Percentiles rank a stretch among this genome's conserved stretches.
Conservation (phyloP, 2,329 filamentous ascomycete species). For the Rhynchosporium agropyri region DNA sequence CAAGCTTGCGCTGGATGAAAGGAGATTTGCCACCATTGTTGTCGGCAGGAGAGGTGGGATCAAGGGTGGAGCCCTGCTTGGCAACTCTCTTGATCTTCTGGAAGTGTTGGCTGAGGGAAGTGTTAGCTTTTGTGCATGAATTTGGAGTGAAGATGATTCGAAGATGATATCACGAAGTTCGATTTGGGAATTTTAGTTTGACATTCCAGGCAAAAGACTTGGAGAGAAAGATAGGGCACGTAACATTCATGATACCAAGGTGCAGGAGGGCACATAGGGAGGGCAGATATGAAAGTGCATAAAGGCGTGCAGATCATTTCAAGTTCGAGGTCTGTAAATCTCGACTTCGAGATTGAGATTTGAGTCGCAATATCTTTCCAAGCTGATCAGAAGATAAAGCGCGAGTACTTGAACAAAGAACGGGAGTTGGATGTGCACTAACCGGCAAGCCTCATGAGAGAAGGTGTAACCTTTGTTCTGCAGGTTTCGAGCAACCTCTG, state of each 20-base stretch:
- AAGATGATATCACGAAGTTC: neutral
- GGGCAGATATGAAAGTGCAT: neutral
- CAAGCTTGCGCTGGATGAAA: conserved; percentile 1
- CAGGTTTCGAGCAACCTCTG: conserved; percentile 31
- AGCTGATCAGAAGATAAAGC: neutral
- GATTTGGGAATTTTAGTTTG: neutral
- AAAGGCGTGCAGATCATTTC: neutral
- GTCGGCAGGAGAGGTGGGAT: neutral
- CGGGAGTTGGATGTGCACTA: conserved; percentile 23
- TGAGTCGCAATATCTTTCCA: neutral
- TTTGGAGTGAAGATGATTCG: neutral
- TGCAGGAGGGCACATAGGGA: neutral
- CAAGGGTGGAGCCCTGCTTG: neutral
- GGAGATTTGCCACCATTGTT: conserved; percentile 2
- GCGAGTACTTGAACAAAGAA: neutral
- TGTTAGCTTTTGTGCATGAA: conserved; percentile 15
- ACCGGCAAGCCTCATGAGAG: conserved; percentile 41
- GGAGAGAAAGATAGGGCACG: neutral
- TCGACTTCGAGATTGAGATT: neutral
- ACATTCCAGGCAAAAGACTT: neutral
- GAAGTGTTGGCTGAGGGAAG: conserved; percentile 38
- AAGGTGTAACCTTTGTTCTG: conserved; percentile 34
- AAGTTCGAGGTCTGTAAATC: neutral
- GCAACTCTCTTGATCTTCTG: conserved; percentile 38
- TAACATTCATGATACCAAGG: neutral